Conservation (phyloP, 176 grass and related monocot species). For the Rhynchospora pubera region DNA sequence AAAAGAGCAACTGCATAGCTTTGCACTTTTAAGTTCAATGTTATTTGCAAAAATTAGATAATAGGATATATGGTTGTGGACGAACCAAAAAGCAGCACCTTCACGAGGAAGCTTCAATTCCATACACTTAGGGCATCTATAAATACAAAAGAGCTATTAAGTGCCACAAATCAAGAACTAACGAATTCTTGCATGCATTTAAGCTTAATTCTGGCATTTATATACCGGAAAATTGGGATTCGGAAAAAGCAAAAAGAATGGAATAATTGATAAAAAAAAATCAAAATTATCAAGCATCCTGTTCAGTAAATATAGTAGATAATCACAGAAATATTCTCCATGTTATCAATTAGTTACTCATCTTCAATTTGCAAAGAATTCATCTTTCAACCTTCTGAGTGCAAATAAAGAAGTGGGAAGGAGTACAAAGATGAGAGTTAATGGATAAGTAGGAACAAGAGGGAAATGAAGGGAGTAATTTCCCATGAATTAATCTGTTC, state of each 20-base stretch:
- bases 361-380: not conserved
- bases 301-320: not conserved
- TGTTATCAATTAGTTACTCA: not conserved
- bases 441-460: not conserved
- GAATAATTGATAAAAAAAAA: not conserved
- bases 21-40: not conserved
- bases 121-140: conserved; percentile 81
- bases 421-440: not conserved
- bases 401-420: not conserved
- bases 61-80: not conserved
- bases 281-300: not conserved
- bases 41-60: not conserved
- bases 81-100: conserved; percentile 85
- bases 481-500: not conserved
- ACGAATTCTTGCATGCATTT: not conserved
- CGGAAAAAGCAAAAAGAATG: not conserved
- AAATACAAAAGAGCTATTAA: conserved; percentile 23
- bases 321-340: not conserved
- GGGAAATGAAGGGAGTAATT: not conserved
- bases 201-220: not conserved
- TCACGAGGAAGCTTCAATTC: conserved; percentile 76
- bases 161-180: not conserved
- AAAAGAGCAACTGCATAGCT: not conserved
- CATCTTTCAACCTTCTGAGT: not conserved
- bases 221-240: not conserved